Percentiles rank a stretch among this genome's conserved stretches.
phyloP scores from a whole-genome alignment of 352 stramenopile species.

The Globisporangium abappressorium region DNA sequence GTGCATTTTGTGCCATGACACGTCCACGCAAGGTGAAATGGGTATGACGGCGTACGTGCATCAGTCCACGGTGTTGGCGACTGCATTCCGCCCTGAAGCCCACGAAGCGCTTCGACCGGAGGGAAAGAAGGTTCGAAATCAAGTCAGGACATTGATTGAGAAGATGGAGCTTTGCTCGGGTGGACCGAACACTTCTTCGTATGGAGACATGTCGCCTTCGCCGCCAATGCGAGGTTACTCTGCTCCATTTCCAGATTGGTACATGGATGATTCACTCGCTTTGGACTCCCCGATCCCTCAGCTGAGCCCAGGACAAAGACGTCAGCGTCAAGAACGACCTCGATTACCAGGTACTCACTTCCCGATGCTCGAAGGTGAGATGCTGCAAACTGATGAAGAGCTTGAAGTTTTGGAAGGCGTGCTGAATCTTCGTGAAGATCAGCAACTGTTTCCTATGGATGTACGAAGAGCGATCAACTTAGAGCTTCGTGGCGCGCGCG shows the following conservation, averaged over 20 bases:
- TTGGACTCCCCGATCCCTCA: constrained; percentile 25
- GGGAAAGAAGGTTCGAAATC: constrained; percentile 51
- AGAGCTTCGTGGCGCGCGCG: constrained; percentile 31
- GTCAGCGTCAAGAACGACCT: constrained; percentile 44
- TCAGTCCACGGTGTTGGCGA: constrained; percentile 81
- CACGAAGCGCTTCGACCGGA: constrained; percentile 49
- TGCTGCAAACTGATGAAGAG: constrained; percentile 66
- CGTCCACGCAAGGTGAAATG: constrained; percentile 76
- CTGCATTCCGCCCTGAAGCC: constrained; percentile 70
- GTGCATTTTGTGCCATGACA: constrained; percentile 87
- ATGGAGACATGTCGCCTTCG: constrained; percentile 37
- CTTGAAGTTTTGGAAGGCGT: constrained; percentile 67
- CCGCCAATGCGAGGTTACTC: constrained; percentile 60
- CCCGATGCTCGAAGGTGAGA: constrained; percentile 53
- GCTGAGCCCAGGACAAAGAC: constrained; percentile 34
- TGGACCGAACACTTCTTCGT: constrained; percentile 27
- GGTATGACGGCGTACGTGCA: constrained; percentile 83
- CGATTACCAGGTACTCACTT: constrained; percentile 36
- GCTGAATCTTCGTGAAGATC: constrained; percentile 60
- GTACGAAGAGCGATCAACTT: constrained; percentile 41
- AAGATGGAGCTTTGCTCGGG: constrained; percentile 86
- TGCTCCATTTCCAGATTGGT: constrained; percentile 68
- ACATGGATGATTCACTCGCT: constrained; percentile 45
- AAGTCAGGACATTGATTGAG: constrained; percentile 74
- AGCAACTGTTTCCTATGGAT: constrained; percentile 54